Conservation (phyloP, 305 asterid genomes). For the Fraxinus latifolia region DNA sequence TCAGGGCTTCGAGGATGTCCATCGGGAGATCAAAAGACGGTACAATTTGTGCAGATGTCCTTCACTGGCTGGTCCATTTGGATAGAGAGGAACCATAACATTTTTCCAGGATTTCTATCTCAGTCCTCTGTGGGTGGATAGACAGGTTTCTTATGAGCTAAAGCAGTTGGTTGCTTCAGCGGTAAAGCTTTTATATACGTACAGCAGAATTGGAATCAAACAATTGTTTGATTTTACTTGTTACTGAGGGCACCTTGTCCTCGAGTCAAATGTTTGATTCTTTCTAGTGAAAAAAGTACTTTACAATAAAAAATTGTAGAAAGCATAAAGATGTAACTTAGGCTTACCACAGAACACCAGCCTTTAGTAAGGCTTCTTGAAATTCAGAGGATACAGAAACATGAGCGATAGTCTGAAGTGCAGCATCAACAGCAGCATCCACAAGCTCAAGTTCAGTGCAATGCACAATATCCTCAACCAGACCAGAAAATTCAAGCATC, state of each 20-base stretch:
- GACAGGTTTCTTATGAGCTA: not conserved
- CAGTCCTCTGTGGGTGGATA: not conserved
- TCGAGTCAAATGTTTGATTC: not conserved
- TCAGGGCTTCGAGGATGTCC: not conserved
- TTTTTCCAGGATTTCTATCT: not conserved
- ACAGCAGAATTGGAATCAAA: not conserved
- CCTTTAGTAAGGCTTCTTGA: constrained; percentile 78
- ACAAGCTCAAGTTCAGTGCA: constrained; percentile 95
- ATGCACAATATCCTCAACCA: constrained; percentile 87
- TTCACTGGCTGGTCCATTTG: not conserved
- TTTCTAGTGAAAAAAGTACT: not conserved
- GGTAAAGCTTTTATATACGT: not conserved
- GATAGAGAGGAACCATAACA: not conserved
- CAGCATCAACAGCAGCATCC: constrained; percentile 75
- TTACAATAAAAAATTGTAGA: not conserved
- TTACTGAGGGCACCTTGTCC: not conserved
- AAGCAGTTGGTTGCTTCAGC: not conserved
- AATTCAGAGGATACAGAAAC: constrained; percentile 74
- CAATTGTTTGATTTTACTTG: constrained; percentile 1
- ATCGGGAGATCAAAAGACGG: not conserved
- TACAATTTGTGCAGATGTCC: not conserved
- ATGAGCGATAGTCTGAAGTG: constrained; percentile 85
- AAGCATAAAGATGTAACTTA: constrained; percentile 14
- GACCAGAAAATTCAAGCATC: constrained; percentile 76
- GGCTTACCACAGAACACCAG: constrained; percentile 89